phyloP scores from a whole-genome alignment of 192 early-diverging fungal genomes.

The Spizellomyces sp. region DNA sequence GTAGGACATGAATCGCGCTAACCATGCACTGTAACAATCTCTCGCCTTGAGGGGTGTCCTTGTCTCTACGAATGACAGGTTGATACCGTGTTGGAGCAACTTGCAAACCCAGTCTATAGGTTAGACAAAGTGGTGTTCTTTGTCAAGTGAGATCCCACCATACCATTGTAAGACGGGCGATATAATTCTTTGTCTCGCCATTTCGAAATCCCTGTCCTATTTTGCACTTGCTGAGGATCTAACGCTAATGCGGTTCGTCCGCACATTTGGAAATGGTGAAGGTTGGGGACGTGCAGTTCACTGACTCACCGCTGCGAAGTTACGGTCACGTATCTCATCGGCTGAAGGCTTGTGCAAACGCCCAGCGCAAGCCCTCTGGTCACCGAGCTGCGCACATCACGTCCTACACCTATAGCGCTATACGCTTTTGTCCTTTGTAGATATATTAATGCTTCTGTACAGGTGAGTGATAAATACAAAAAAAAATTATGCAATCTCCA shows the following conservation, averaged over 20 bases:
- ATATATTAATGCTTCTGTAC: no score
- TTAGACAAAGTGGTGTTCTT: not conserved
- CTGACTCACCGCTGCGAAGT: no score
- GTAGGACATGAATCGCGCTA: not conserved
- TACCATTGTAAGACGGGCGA: constrained; percentile 29
- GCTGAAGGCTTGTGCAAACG: no score
- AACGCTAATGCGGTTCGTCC: constrained; percentile 1
- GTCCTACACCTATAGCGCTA: no score
- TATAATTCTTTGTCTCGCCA: constrained; percentile 15
- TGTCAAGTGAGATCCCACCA: not conserved
- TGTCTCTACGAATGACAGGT: constrained; percentile 11
- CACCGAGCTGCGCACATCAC: no score
- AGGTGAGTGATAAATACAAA: no score
- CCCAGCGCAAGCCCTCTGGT: no score
- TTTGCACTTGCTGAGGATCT: constrained; percentile 16
- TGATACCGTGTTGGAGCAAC: constrained; percentile 28
- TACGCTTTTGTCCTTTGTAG: no score
- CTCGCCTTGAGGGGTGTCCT: not conserved
- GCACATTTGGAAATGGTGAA: not conserved
- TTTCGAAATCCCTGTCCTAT: not conserved
- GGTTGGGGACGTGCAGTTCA: no score
- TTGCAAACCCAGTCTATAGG: not conserved
- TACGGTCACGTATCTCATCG: no score
- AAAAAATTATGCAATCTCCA: not conserved
- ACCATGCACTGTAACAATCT: constrained; percentile 18